Evolutionary conservation across 2,329 filamentous ascomycete genomes (phyloP), one percentile per base, ranked within the genome.

Genomic region (Cryphonectria radicalis): DNA sequence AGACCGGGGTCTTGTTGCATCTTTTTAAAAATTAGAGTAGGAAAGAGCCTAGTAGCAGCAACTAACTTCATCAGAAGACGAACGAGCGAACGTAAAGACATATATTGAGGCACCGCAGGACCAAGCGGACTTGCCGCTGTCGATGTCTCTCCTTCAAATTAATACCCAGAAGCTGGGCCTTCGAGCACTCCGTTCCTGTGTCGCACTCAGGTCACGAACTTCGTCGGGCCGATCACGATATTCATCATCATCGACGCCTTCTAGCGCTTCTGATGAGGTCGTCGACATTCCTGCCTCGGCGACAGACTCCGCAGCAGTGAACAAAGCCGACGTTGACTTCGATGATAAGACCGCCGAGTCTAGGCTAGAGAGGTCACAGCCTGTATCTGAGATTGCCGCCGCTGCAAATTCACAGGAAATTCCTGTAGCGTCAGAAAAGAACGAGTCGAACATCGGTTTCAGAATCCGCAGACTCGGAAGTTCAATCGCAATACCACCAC

Each of bases 171-270:
- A 62, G 35, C 8, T 40, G 19, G 59, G 32, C 32, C 22, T 35
- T 40, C 59, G 19, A 40, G 10, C 32, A 40, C 19, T 37, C 22
- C 35, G 19, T 19, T n/a, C 32, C 59, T 17, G 65, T 22, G 65
- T 11, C 35, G 43, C n/a, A 32, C 35, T 37, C 25, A 43, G 63
- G 22, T 22, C 43, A 50, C 35, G 17, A 65, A 46, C 14, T 13
- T 37, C 8, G 22, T 40, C 59, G n/a, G 22, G 59, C 19, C 59
- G 3, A n/a, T 40, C 22, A 8, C 19, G 59, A 40, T 40, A 37
- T 32, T 25, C 59, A 62, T 40, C 59, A 19, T 62, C 59, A 40
- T 62, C 59, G 32, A 62, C 59, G 59, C 19, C 59, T 62, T 25
- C 59, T 10, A 11, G 32, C 59, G 19, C 22, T 11, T 19, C 17